Evolutionary conservation across 148 eudicot species (phyloP), one percentile per base, ranked within the genome.

Genomic region (Bassia scoparia): DNA sequence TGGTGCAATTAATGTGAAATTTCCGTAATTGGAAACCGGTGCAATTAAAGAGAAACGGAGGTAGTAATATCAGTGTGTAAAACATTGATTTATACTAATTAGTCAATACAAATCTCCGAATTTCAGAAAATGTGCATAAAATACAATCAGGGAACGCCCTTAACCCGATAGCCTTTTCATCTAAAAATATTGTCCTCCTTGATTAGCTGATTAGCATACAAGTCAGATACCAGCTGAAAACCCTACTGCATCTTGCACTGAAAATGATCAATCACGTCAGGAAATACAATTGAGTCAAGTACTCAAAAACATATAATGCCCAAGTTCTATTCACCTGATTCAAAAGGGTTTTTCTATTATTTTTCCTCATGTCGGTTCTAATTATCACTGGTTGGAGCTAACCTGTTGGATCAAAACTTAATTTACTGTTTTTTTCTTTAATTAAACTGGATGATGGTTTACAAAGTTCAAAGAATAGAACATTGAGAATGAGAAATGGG

Each of bases 131-230:
- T 76, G 55, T 74, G 62, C 68, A 67, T 46, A 34, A 49, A 69
- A 66, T 61, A 74, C 70, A 58, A 38, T 73, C 73, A 52, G 70
- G 72, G 46, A 23, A 53, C 50, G 35, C 27, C 70, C 71, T 74
- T 30, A 63, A 70, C 53, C 33, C 66, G 60, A 58, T 62, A 34
- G 71, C 74, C 23, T 74, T 23, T 69, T 69, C 68, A n/a, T 70
- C 82, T 59, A 35, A 67, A n/a, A 74, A 41, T 56, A 34, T 31
- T 56, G 62, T 75, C 74, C 75, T 79, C 53, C 67, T 79, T 74
- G 76, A 75, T 79, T 75, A 64, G 82, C 72, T 75, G 75, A 75
- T 80, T 80, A 80, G 79, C 79, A 56, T 75, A 80, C 72, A 75
- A 75, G 76, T 80, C 79, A 75, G 68, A 70, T 66, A 68, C 35